Percentiles rank a stretch among this genome's conserved stretches.
phyloP scores from a whole-genome alignment of 352 stramenopile genomes.

The Pythium phragmitis region DNA sequence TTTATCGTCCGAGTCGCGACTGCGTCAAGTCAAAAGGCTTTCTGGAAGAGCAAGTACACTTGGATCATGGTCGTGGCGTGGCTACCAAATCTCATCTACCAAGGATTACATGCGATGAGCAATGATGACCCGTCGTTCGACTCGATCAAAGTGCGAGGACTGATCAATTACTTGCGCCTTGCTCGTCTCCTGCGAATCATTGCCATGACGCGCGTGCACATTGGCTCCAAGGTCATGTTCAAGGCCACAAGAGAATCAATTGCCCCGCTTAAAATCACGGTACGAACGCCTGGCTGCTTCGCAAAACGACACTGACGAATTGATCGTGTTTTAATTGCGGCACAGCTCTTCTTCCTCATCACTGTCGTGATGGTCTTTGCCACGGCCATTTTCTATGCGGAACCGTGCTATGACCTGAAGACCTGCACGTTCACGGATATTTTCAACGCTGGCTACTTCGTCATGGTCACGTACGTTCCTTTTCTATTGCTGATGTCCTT shows the following conservation, averaged over 20 bases:
- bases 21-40: slow-evolving; percentile 26
- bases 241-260: slow-evolving; percentile 35
- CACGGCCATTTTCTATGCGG: slow-evolving; percentile 70
- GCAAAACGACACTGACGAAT: neutral
- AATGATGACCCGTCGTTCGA: slow-evolving; percentile 26
- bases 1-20: slow-evolving; percentile 35
- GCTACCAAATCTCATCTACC: slow-evolving; percentile 31
- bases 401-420: slow-evolving; percentile 76
- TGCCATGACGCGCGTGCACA: slow-evolving; percentile 32
- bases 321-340: neutral
- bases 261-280: slow-evolving; percentile 29
- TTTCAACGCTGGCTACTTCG: slow-evolving; percentile 82
- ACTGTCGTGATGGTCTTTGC: slow-evolving; percentile 76
- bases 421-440: slow-evolving; percentile 84
- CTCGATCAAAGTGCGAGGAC: slow-evolving; percentile 12
- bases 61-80: slow-evolving; percentile 38
- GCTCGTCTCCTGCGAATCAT: slow-evolving; percentile 40
- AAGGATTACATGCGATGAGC: slow-evolving; percentile 12
- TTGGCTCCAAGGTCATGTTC: slow-evolving; percentile 49
- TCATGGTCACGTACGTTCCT: slow-evolving; percentile 73
- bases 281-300: neutral
- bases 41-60: slow-evolving; percentile 35
- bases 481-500: neutral
- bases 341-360: slow-evolving; percentile 71
- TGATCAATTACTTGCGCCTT: slow-evolving; percentile 34